Evolutionary conservation across 2,329 filamentous ascomycete genomes (phyloP).

Genomic region (Cadophora sp.): DNA sequence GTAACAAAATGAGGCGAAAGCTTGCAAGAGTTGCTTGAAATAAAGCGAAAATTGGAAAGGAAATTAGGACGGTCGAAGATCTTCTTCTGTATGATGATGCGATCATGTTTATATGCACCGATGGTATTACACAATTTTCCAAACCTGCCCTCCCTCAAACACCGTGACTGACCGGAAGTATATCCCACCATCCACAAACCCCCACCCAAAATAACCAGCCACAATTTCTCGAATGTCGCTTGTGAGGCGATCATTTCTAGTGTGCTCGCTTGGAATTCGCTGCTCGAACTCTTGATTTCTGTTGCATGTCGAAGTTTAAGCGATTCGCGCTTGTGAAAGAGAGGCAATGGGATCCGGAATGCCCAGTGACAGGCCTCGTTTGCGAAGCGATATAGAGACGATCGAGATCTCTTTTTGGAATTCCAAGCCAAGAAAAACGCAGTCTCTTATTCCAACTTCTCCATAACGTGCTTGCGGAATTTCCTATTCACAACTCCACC

Average conservation of each 20-base stretch:
- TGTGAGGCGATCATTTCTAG: constrained; percentile 16
- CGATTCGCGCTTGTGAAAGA: constrained; percentile 10
- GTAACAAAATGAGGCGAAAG: not conserved
- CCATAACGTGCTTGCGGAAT: constrained; percentile 70
- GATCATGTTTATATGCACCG: constrained; percentile 2
- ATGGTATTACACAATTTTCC: not conserved
- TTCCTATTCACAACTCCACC: constrained; percentile 86
- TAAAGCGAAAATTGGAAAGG: too few species aligned
- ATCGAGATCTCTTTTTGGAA: not conserved
- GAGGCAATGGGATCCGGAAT: not conserved
- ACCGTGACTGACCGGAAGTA: not conserved
- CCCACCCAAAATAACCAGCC: constrained; percentile 6
- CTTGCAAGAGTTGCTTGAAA: not conserved
- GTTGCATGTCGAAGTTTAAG: constrained; percentile 19
- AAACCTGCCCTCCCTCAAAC: not conserved
- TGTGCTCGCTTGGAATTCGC: constrained; percentile 16
- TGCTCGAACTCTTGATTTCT: constrained; percentile 15
- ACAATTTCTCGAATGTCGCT: constrained; percentile 9
- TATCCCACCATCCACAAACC: constrained; percentile 3
- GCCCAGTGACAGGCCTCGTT: not conserved
- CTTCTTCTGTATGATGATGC: not conserved
- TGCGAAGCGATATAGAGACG: not conserved
- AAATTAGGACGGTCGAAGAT: not conserved
- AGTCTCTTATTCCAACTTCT: constrained; percentile 30
- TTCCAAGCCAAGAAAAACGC: not conserved